phyloP scores from a whole-genome alignment of 805 yeast species.

The Candida pseudoglaebosa region DNA sequence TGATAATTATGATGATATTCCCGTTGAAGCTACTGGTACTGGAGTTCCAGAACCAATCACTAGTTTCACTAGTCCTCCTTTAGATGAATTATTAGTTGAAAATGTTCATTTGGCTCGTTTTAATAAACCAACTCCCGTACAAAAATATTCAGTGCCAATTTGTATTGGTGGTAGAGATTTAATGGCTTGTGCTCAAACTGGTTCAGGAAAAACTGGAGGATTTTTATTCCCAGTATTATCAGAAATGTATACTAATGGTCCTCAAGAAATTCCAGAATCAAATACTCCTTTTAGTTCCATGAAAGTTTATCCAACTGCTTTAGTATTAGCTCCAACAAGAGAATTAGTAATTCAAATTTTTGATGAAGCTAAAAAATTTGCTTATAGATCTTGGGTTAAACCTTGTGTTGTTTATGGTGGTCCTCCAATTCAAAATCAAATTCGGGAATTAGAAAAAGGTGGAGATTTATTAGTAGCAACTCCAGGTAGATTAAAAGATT shows the following conservation, averaged over 20 bases:
- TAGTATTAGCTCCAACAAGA: conserved; percentile 98
- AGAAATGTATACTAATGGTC: conserved; percentile 86
- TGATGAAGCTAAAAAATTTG: conserved; percentile 92
- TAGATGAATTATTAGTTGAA: conserved; percentile 79
- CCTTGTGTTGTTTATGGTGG: conserved; percentile 98
- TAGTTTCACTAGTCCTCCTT: conserved; percentile 86
- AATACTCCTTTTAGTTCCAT: conserved; percentile 54
- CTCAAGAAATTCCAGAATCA: conserved; percentile 54
- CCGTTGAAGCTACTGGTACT: conserved; percentile 96
- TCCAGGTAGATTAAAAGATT: conserved; percentile 97
- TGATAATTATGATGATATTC: conserved; percentile 97
- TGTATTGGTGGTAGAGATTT: conserved; percentile 86
- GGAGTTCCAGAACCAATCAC: conserved; percentile 91
- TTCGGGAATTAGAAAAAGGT: conserved; percentile 85
- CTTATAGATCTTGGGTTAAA: conserved; percentile 97
- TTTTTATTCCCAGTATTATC: conserved; percentile 96
- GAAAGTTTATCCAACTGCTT: conserved; percentile 90
- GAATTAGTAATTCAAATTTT: conserved; percentile 96
- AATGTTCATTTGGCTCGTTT: conserved; percentile 87
- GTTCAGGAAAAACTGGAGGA: conserved; percentile 99
- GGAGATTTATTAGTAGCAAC: conserved; percentile 97
- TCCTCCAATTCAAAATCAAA: conserved; percentile 86
- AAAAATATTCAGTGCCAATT: conserved; percentile 89
- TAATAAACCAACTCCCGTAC: conserved; percentile 95
- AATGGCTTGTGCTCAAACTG: conserved; percentile 98